A percentile compares a stretch with the other conserved stretches of the same genome.
Conservation (phyloP, 768 basidiomycete species). For the Sutorius australiensis region DNA sequence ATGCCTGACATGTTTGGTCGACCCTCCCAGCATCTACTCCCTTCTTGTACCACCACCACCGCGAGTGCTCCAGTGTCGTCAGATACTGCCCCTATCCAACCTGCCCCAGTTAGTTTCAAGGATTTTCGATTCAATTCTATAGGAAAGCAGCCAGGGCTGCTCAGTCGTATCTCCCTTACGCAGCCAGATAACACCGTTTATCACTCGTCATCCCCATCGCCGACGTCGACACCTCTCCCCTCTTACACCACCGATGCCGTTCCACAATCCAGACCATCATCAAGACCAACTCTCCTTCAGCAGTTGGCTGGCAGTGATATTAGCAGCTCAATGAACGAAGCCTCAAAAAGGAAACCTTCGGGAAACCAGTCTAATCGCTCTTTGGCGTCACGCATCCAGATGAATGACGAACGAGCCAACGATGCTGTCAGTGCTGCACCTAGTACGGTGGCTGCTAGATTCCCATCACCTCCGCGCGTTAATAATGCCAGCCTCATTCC, state of each 20-base stretch:
- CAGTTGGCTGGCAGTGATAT: slow-evolving; percentile 14
- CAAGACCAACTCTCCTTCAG: slow-evolving; percentile 22
- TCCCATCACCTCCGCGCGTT: background rate
- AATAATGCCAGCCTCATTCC: slow-evolving; percentile 24
- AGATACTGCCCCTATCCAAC: slow-evolving; percentile 12
- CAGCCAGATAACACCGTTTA: slow-evolving; percentile 25
- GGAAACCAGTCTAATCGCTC: slow-evolving; percentile 12
- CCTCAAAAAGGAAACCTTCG: background rate
- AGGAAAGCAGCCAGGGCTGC: slow-evolving; percentile 49
- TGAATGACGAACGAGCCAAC: slow-evolving; percentile 1
- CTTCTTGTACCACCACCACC: slow-evolving; percentile 1
- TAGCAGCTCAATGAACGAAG: background rate
- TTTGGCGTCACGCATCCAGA: slow-evolving; percentile 27
- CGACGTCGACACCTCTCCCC: slow-evolving; percentile 7
- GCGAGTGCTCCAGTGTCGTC: background rate
- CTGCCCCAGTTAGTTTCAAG: slow-evolving; percentile 27
- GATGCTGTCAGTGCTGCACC: background rate
- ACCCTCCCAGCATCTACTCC: slow-evolving; percentile 25
- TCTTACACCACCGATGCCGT: background rate
- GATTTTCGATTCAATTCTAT: slow-evolving; percentile 50
- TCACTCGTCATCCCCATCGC: slow-evolving; percentile 27
- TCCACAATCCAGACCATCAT: slow-evolving; percentile 6
- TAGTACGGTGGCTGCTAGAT: background rate
- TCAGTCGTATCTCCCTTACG: slow-evolving; percentile 46
- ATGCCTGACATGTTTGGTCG: slow-evolving; percentile 30